Conservation (phyloP, 225 moss, liverwort and hornwort genomes). For the Lunularia cruciata region DNA sequence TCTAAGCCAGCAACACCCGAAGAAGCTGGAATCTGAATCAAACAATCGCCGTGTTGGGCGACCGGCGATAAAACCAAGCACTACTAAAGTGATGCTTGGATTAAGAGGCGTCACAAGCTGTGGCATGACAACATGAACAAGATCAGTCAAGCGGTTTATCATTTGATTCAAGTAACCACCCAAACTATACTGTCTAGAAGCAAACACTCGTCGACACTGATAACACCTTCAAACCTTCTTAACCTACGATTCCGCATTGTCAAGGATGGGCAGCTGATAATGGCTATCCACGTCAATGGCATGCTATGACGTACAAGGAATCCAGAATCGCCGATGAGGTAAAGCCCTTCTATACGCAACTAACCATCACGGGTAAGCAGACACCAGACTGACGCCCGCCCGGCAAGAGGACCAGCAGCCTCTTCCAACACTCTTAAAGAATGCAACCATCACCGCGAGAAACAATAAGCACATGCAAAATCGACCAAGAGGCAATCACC, state of each 20-base stretch:
- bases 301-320: neutral
- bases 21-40: neutral
- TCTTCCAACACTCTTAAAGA: no score
- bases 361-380: no score
- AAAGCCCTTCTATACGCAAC: no score
- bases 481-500: neutral
- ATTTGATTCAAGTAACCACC: neutral
- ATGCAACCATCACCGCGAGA: no score
- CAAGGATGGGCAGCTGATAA: neutral
- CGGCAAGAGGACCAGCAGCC: no score
- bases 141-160: neutral
- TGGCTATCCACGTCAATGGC: neutral
- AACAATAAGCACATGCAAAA: conserved; percentile 1
- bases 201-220: neutral
- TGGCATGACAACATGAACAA: neutral
- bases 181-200: neutral
- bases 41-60: neutral
- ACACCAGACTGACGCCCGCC: no score
- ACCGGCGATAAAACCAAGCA: neutral
- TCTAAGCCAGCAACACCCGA: neutral
- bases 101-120: neutral
- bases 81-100: neutral
- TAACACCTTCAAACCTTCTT: neutral
- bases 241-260: neutral
- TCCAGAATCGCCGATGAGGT: neutral